phyloP scores from a whole-genome alignment of 108 stramenopile species.

The Aureococcus anophagefferens region DNA sequence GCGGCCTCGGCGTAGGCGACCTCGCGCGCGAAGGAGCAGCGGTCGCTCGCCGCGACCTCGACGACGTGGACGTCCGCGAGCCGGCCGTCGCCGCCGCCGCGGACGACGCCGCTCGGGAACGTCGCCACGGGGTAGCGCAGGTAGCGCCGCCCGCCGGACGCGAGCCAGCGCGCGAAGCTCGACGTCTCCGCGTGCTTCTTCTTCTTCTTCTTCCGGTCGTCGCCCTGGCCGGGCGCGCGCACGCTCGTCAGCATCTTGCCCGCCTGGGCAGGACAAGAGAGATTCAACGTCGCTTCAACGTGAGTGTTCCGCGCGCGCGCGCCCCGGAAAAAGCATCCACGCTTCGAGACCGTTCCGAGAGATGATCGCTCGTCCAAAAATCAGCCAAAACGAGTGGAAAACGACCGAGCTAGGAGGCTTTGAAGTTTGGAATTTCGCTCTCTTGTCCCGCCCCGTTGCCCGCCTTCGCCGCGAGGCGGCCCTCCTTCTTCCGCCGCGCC shows the following conservation, averaged over 20 bases:
- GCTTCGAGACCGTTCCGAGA: too few species aligned
- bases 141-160: not conserved
- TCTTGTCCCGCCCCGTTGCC: too few species aligned
- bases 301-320: too few species aligned
- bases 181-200: not conserved
- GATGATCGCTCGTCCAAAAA: too few species aligned
- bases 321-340: too few species aligned
- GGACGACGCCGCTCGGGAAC: not conserved
- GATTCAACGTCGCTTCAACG: too few species aligned
- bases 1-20: not conserved
- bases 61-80: not conserved
- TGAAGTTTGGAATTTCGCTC: too few species aligned
- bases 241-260: too few species aligned
- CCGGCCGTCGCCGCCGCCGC: not conserved
- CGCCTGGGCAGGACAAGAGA: too few species aligned
- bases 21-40: slow-evolving; percentile 1
- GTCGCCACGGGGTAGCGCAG: not conserved
- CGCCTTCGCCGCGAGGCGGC: not conserved
- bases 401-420: too few species aligned
- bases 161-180: not conserved
- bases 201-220: not conserved
- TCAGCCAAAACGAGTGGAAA: too few species aligned
- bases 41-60: not conserved
- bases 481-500: slow-evolving; percentile 1
- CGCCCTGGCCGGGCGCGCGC: not conserved